A percentile compares a stretch with the other conserved stretches of the same genome.
These are phyloP conservation scores for Botrytis byssoidea DNA, from an alignment of 2,329 filamentous ascomycete genomes.

Conservation along the genomic window DNA sequence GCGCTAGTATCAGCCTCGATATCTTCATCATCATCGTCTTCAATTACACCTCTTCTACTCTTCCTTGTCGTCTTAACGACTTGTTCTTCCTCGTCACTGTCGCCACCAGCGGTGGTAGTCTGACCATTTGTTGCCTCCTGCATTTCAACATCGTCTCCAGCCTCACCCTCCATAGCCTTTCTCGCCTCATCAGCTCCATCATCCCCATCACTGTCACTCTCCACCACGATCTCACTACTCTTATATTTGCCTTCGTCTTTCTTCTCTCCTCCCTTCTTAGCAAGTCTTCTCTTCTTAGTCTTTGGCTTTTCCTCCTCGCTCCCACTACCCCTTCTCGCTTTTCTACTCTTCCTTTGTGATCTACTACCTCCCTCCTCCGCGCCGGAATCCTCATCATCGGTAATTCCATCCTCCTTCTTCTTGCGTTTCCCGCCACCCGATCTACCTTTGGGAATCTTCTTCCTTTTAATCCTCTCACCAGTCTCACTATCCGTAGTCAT, in stretches of 20 bases:
- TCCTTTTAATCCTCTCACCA: constrained; percentile 76
- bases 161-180: constrained; percentile 28
- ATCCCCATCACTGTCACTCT: constrained; percentile 39
- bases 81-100: constrained; percentile 33
- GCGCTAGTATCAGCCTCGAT: constrained; percentile 31
- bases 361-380: constrained; percentile 26
- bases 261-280: constrained; percentile 34
- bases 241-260: constrained; percentile 39
- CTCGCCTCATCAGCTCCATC: constrained; percentile 35
- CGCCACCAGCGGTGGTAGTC: constrained; percentile 1
- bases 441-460: constrained; percentile 56
- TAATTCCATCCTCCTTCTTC: constrained; percentile 41
- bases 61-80: constrained; percentile 29
- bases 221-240: constrained; percentile 40
- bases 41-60: constrained; percentile 36
- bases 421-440: constrained; percentile 44
- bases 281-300: constrained; percentile 40
- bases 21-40: constrained; percentile 38
- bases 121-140: constrained; percentile 18
- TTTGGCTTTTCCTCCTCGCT: constrained; percentile 40
- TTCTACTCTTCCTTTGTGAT: constrained; percentile 19
- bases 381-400: constrained; percentile 38
- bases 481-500: constrained; percentile 80
- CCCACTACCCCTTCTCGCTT: constrained; percentile 34
- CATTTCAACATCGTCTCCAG: constrained; percentile 27